phyloP scores from a whole-genome alignment of 2,329 filamentous ascomycete species.

The Colletotrichum musicola region DNA sequence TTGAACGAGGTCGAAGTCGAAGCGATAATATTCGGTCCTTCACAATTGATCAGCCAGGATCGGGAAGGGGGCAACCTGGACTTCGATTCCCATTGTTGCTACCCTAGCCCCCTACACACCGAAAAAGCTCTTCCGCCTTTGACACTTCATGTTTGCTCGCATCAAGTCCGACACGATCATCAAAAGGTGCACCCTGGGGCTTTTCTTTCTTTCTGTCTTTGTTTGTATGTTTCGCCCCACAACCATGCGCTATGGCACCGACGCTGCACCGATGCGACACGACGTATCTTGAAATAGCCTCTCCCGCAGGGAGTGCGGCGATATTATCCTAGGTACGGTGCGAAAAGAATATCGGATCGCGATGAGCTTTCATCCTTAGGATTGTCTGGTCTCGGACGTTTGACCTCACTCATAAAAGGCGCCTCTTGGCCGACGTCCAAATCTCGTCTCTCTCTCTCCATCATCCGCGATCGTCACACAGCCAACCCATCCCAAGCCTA shows the following conservation, averaged over 20 bases:
- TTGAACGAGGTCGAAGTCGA: too few species aligned
- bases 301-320: neutral
- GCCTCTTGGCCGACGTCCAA: neutral
- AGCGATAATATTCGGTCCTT: too few species aligned
- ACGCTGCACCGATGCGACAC: conserved; percentile 4
- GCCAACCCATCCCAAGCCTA: neutral
- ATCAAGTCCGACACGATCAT: neutral
- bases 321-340: too few species aligned
- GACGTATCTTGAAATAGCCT: neutral
- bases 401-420: neutral
- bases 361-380: too few species aligned
- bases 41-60: too few species aligned
- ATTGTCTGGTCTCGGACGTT: neutral
- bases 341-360: too few species aligned
- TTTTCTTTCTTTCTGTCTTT: neutral
- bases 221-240: conserved; percentile 2
- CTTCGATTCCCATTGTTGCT: too few species aligned
- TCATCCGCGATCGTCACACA: neutral
- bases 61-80: too few species aligned
- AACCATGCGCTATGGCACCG: conserved; percentile 5
- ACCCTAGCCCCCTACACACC: neutral
- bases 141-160: neutral
- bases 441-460: neutral
- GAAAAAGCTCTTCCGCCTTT: too few species aligned
- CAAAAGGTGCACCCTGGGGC: neutral